These are phyloP conservation scores for Fusarium agapanthi DNA, from an alignment of 2,329 filamentous ascomycete species.

Conservation along the genomic window DNA sequence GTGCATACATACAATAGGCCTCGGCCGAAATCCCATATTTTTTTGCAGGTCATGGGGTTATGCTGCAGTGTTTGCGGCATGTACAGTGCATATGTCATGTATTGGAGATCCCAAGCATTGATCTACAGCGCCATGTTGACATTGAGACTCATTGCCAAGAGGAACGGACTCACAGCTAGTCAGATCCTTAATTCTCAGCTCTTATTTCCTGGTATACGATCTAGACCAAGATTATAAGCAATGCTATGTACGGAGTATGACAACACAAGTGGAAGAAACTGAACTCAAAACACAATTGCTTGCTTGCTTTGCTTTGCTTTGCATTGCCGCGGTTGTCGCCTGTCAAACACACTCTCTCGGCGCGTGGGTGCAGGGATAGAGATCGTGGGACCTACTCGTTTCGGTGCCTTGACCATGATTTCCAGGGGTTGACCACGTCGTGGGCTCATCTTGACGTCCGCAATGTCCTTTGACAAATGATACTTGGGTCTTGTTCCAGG, in stretches of 20 bases:
- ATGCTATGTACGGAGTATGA: not conserved
- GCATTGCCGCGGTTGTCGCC: constrained; percentile 12
- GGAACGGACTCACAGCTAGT: constrained; percentile 1
- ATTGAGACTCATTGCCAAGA: constrained; percentile 19
- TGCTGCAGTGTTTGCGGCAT: constrained; percentile 2
- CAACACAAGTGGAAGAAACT: not conserved
- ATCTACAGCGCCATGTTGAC: constrained; percentile 22
- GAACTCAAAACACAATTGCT: not conserved
- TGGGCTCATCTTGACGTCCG: constrained; percentile 40
- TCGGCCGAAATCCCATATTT: not conserved
- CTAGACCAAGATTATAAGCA: not conserved
- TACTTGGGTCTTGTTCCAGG: not conserved
- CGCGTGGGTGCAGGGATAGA: constrained; percentile 35
- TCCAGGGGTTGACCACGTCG: constrained; percentile 27
- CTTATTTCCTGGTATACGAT: constrained; percentile 2
- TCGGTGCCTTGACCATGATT: constrained; percentile 16
- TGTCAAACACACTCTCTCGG: constrained; percentile 7
- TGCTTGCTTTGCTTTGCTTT: not conserved
- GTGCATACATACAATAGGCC: not conserved
- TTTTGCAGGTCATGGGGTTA: constrained; percentile 15
- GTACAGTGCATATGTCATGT: constrained; percentile 8
- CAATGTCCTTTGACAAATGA: constrained; percentile 19
- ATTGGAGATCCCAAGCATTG: constrained; percentile 13
- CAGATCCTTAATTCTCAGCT: not conserved
- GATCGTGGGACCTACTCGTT: constrained; percentile 28